Percentiles rank a stretch among this genome's conserved stretches.
Evolutionary conservation across 352 stramenopile genomes (phyloP).

Genomic region (Blastocystis sp.): DNA sequence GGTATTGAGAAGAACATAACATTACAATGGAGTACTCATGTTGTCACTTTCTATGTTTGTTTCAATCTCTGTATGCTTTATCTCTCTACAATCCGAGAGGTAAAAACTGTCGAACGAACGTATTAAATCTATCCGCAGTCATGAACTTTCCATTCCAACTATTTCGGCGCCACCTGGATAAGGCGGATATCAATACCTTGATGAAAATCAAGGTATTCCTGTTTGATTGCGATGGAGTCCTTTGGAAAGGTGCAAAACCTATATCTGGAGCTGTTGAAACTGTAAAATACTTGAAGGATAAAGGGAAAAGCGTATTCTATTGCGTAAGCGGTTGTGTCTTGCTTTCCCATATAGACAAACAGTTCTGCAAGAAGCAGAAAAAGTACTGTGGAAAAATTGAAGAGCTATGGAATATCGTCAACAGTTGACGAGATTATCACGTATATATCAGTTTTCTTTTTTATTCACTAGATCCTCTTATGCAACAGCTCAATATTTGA

Average conservation of each 20-base stretch:
- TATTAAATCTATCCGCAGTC: background rate
- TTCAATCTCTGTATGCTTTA: no score
- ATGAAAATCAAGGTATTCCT: slow-evolving; percentile 34
- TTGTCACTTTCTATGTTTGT: background rate
- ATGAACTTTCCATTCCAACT: slow-evolving; percentile 31
- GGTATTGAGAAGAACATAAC: background rate
- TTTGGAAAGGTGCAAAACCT: background rate
- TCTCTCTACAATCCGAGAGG: no score
- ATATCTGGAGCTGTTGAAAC: background rate
- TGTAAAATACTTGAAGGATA: background rate
- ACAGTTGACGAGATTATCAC: slow-evolving; percentile 29
- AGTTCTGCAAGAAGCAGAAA: background rate
- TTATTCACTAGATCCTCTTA: background rate
- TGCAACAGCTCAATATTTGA: background rate
- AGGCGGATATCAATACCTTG: slow-evolving; percentile 25
- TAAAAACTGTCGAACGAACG: no score
- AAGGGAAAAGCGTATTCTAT: slow-evolving; percentile 31
- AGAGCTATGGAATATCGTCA: background rate
- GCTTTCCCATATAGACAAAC: background rate
- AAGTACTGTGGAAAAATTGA: background rate
- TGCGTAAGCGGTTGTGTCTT: background rate
- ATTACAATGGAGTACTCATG: background rate
- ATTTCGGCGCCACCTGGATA: background rate
- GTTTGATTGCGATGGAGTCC: slow-evolving; percentile 36
- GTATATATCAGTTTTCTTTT: background rate